These are phyloP conservation scores for Hemisphaericaspora xylanilytica DNA, from an alignment of 1,139 yeast species.

Conservation along the genomic window DNA sequence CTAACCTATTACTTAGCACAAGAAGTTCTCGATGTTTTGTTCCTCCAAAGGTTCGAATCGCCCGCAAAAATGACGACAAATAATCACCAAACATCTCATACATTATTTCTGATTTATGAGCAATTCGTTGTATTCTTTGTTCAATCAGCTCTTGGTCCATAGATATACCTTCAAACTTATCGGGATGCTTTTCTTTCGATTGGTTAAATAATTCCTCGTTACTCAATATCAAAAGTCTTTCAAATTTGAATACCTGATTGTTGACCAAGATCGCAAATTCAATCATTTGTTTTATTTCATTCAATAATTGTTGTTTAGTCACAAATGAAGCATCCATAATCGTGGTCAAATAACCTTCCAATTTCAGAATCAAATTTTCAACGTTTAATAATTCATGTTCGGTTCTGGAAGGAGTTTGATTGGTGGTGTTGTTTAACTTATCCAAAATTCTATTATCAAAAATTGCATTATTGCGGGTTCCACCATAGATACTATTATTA, in stretches of 20 bases:
- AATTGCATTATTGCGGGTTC: conserved; percentile 24
- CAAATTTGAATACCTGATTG: conserved; percentile 51
- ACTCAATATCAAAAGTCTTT: conserved; percentile 54
- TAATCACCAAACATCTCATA: conserved; percentile 55
- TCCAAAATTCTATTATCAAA: conserved; percentile 30
- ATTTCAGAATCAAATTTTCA: conserved; percentile 46
- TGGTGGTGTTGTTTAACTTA: conserved; percentile 3
- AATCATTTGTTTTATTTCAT: conserved; percentile 44
- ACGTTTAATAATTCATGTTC: conserved; percentile 35
- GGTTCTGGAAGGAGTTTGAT: conserved; percentile 1
- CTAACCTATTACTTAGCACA: conserved; percentile 53
- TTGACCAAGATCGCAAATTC: conserved; percentile 54
- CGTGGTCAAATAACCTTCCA: conserved; percentile 62
- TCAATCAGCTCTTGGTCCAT: conserved; percentile 39
- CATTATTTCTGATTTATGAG: conserved; percentile 49
- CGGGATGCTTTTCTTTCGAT: conserved; percentile 39
- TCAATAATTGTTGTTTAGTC: conserved; percentile 57
- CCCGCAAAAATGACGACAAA: conserved; percentile 52
- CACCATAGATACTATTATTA: conserved; percentile 6
- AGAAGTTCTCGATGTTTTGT: conserved; percentile 59
- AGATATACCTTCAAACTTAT: conserved; percentile 34
- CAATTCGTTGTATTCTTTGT: conserved; percentile 45
- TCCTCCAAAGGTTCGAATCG: conserved; percentile 59
- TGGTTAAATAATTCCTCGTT: conserved; percentile 45
- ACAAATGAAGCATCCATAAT: conserved; percentile 67